Base-by-base conservation (phyloP, 441 rosid genomes). In the Mallotus japonicus region DNA sequence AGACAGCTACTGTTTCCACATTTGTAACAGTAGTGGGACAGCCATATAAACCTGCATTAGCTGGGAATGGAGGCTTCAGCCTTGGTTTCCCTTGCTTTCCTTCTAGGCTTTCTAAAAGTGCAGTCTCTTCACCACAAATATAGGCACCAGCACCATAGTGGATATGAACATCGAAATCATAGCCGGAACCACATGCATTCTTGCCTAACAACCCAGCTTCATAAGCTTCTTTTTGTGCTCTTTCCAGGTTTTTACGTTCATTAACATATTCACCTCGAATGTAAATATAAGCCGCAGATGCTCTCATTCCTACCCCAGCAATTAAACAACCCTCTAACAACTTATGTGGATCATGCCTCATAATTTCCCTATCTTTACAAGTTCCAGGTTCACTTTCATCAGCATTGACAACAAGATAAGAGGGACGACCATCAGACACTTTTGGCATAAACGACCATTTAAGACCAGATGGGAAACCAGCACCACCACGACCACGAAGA, bases 301-400 rank as follows among this genome's bases (percentile, higher is more conserved):
- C 97, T 80, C 99, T 91, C 99, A 93, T 96, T 66, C 97, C 99
- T 4, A 96, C 97, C 42, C 99, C 98, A 66, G 98, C 99, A 83
- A 96, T 90, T 85, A 93, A 83, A 85, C 99, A 96, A 54, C 99
- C 99, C 79, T 96, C 98, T 73, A 96, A 84, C 75, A 96, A 76
- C 78, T 96, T 96, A 84, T 96, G 99, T 44, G 98, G 99, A 80
- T 96, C 98, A 54, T 92, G 99, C 57, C 98, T 89, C 98, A 96
- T 90, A 69, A 96, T 96, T 69, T 96, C 99, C 84, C 98, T 90
- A 73, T 96, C 99, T 81, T 93, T 93, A 79, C 98, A 93, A 75
- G 99, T 96, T 77, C 98, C 99, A 34, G 99, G 98, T 83, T 96
- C 99, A 92, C 99, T 96, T 85, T 96, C 99, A 88, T 96, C 99